These are phyloP conservation scores for Collybiopsis confluens DNA, from an alignment of 768 basidiomycete species.

Conservation along the genomic window DNA sequence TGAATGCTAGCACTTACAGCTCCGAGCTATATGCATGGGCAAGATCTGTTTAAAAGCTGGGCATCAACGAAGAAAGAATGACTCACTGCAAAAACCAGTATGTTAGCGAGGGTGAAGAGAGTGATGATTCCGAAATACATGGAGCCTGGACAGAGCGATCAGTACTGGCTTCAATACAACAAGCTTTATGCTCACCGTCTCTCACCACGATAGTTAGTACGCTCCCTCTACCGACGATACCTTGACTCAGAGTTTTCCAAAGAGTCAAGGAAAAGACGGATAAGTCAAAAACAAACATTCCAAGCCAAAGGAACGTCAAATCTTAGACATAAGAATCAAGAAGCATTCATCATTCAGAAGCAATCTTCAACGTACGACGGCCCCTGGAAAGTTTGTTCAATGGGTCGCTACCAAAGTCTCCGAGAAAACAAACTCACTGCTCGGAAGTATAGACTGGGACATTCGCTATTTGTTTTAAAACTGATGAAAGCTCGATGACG, in stretches of 20 bases:
- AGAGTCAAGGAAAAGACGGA: constrained; percentile 3
- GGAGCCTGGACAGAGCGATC: background rate
- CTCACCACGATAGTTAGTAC: background rate
- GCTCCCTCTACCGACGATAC: background rate
- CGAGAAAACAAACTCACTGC: background rate
- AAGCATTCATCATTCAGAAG: too few species aligned
- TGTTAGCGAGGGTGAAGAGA: background rate
- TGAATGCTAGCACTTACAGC: background rate
- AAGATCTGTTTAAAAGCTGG: background rate
- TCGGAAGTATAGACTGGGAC: background rate
- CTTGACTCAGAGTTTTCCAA: background rate
- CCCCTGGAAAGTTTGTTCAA: background rate
- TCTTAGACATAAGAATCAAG: background rate
- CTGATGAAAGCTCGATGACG: background rate
- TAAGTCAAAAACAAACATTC: constrained; percentile 2
- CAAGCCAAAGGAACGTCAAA: constrained; percentile 1
- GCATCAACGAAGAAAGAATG: background rate
- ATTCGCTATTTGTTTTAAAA: background rate
- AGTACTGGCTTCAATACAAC: too few species aligned
- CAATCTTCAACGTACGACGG: background rate
- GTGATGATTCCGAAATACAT: constrained; percentile 7
- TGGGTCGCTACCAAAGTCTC: too few species aligned
- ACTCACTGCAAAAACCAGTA: constrained; percentile 4
- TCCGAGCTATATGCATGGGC: background rate
- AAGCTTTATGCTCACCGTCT: background rate